phyloP scores from a whole-genome alignment of 73 alveolate species.

The Tetrahymena thermophila region DNA sequence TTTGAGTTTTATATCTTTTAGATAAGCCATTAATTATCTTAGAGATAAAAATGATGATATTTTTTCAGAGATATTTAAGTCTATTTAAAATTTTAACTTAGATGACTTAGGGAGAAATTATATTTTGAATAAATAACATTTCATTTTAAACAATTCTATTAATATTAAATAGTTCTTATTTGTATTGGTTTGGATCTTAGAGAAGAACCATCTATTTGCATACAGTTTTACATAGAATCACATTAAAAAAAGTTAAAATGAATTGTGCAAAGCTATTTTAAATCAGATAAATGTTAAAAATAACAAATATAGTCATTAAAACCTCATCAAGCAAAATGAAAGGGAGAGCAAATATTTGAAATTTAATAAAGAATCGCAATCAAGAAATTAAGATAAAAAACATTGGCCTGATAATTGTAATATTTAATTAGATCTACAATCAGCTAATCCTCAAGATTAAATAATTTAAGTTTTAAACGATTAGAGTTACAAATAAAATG shows the following conservation, averaged over 20 bases:
- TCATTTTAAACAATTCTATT: neutral
- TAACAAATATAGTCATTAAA: neutral
- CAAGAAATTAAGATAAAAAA: neutral
- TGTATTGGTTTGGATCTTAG: neutral
- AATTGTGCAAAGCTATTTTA: neutral
- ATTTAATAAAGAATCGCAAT: neutral
- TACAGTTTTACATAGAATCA: neutral
- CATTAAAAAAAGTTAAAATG: neutral
- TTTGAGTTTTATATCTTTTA: neutral
- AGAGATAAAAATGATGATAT: neutral
- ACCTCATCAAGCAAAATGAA: neutral
- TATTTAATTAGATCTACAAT: neutral
- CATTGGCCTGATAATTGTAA: neutral
- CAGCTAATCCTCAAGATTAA: neutral
- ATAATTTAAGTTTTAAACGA: too few species aligned
- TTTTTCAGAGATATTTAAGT: too few species aligned
- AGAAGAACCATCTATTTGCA: neutral
- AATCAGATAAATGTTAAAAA: neutral
- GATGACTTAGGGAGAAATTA: neutral
- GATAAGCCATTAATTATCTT: neutral
- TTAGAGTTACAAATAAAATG: neutral
- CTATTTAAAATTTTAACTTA: neutral
- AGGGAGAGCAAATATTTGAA: neutral
- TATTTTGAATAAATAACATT: neutral
- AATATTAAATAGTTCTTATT: neutral